Base-by-base conservation (phyloP, 2,329 filamentous ascomycete genomes). In the Hypoxylon sp. region DNA sequence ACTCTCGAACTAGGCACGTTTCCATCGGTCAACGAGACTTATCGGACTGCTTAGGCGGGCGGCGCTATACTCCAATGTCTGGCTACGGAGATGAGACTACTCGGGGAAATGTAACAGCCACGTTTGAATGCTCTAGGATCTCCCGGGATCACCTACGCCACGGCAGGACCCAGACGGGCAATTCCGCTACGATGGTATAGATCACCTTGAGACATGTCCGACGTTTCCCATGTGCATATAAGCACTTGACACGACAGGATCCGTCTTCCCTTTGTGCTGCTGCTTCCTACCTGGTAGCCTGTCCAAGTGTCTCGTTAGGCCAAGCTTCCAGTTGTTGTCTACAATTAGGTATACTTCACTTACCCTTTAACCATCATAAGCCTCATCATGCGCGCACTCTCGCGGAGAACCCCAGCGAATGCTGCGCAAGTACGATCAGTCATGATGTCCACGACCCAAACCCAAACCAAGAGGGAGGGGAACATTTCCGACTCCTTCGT, bases 401-500 rank as follows among this genome's bases (percentile, higher is more conserved):
- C 64, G 2, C 67, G 22, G 26, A 39, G 41, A 2, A 15, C 44
- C 17, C 19, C 30, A 6, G 48, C 26, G 13, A 53, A 44, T 5
- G 15, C 39, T 22, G 56, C 4, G n/a, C 55, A 59, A 15, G 24
- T 47, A 22, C 65, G 66, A 41, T 48, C 32, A 5, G 52, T 71
- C 15, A 63, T 62, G 53, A 61, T 64, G 59, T 50, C 69, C 7
- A 55, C 64, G 2, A 52, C 64, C 28, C 58, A 64, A 13, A 32
- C 58, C 2, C 59, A 68, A 24, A 48, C n/a, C 4, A 87, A 87
- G 68, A 81, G 83, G 39, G 85, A 87, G 67, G 87, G 87, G 2
- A 83, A 89, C 66, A 89, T 90, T 32, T 87, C 87, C 0, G 86
- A 87, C 53, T 78, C 86, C 0, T 90, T 90, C 59, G 82, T 83